Conservation (phyloP, 345 rosid species). For the Pseudoturritis turrita region DNA sequence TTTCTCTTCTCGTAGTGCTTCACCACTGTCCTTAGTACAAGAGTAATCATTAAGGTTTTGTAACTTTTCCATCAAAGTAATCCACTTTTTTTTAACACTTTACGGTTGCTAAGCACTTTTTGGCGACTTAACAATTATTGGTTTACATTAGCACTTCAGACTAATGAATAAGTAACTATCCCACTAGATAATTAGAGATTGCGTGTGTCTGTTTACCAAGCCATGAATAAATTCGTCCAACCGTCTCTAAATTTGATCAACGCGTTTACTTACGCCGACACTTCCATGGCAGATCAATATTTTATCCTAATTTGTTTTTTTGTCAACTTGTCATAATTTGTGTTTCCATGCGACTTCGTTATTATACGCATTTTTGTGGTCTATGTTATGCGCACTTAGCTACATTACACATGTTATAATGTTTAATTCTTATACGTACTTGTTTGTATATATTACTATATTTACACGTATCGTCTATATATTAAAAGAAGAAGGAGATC, state of each 20-base stretch:
- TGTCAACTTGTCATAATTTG: neutral
- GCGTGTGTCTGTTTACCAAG: neutral
- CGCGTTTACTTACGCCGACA: slow-evolving; percentile 7
- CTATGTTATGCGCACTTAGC: neutral
- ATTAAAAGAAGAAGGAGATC: too few relatives aligned
- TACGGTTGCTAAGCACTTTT: slow-evolving; percentile 1
- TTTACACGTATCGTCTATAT: too few relatives aligned
- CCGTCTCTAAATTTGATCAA: neutral
- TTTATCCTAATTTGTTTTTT: neutral
- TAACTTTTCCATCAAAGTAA: slow-evolving; percentile 3
- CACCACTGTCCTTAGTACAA: slow-evolving; percentile 9
- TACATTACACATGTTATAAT: neutral
- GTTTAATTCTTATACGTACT: neutral
- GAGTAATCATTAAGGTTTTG: slow-evolving; percentile 4
- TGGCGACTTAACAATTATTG: neutral
- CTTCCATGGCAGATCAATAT: neutral
- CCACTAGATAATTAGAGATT: neutral
- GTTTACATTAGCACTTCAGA: neutral
- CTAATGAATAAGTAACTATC: neutral
- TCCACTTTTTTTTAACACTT: neutral
- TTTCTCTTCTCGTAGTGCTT: neutral
- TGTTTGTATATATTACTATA: neutral
- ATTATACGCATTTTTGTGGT: neutral
- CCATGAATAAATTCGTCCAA: neutral
- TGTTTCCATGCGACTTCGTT: neutral